Base-by-base conservation (phyloP, 495 filamentous ascomycete genomes). In the Opeltia flavorubescens region DNA sequence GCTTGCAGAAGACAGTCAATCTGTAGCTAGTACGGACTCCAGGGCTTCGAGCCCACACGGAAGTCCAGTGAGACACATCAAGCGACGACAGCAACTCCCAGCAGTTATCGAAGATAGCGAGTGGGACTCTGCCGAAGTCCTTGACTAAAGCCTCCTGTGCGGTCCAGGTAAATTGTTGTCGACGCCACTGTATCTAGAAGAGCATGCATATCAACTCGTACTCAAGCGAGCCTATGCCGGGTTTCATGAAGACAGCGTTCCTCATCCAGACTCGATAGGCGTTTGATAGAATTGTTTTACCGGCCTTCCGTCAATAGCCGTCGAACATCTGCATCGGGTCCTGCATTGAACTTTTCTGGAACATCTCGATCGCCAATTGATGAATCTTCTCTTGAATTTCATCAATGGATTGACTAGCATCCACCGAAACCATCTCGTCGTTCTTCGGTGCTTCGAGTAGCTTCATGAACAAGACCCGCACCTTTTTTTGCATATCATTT, bases 401-500 rank as follows among this genome's bases (percentile, higher is more conserved):
- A 31, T 75, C 65, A 33, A 80, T 62, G 0, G 71, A 46, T 18
- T 59, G 59, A 2, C 70, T 72, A 1, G 74, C 78, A 63, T 81
- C 68, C 35, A 82, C 61, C 1, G 65, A 47, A 17, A 45, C 50
- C 12, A 70, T 62, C 34, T 67, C 61, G 39, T 61, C 49, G n/a
- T 52, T 58, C 27, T 52, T 58, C 34, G 66, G 65, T 38, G 59
- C 51, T 35, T 61, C 55, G 26, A 72, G 61, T 12, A 75, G 48
- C 0, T 65, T 59, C 25, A 63, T 55, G 55, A 95, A 98, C 28
- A 89, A 53, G 50, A 80, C 73, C 29, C 85, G 67, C 28, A 96
- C 91, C 23, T 77, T 75, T 28, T 67, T 68, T 61, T 96, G 91
- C 78, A 95, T 84, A 54, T 82, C 72, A 44, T 70, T 73, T 57